These are phyloP conservation scores for Hura crepitans DNA, from an alignment of 441 rosid species.

Conservation along the genomic window DNA sequence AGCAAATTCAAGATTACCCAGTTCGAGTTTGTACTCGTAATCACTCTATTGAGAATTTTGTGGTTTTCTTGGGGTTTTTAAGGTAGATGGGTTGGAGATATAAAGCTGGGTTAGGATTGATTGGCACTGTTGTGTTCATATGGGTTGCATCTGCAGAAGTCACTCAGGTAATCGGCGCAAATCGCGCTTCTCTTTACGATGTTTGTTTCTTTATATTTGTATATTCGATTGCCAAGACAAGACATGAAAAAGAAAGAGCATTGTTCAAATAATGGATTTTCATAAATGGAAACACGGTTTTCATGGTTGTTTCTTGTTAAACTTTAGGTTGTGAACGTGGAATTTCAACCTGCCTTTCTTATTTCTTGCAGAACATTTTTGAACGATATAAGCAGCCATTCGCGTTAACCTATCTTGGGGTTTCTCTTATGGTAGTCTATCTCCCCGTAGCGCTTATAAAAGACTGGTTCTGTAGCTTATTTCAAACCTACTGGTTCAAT, in stretches of 20 bases:
- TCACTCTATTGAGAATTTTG: background rate
- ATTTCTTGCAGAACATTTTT: constrained; percentile 46
- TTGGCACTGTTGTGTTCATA: constrained; percentile 44
- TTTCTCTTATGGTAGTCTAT: constrained; percentile 56
- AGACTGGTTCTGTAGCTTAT: constrained; percentile 38
- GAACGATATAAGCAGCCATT: constrained; percentile 51
- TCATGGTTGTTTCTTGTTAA: background rate
- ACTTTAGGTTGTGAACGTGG: background rate
- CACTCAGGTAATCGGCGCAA: constrained; percentile 41
- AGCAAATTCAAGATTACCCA: constrained; percentile 21
- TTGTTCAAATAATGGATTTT: background rate
- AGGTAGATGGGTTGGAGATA: constrained; percentile 55
- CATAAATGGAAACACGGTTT: background rate
- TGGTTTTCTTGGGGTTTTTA: constrained; percentile 6
- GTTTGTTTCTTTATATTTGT: background rate
- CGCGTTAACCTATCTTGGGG: constrained; percentile 54
- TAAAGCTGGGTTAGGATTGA: constrained; percentile 47
- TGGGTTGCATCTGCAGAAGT: constrained; percentile 66
- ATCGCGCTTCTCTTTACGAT: background rate
- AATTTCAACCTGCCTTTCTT: constrained; percentile 2
- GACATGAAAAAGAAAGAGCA: background rate
- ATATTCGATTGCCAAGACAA: background rate
- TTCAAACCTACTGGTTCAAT: constrained; percentile 11
- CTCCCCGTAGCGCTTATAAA: constrained; percentile 43
- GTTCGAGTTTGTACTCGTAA: background rate